These are phyloP conservation scores for Nicotiana tabacum DNA, from an alignment of 257 asterid genomes.

Conservation along the genomic window DNA sequence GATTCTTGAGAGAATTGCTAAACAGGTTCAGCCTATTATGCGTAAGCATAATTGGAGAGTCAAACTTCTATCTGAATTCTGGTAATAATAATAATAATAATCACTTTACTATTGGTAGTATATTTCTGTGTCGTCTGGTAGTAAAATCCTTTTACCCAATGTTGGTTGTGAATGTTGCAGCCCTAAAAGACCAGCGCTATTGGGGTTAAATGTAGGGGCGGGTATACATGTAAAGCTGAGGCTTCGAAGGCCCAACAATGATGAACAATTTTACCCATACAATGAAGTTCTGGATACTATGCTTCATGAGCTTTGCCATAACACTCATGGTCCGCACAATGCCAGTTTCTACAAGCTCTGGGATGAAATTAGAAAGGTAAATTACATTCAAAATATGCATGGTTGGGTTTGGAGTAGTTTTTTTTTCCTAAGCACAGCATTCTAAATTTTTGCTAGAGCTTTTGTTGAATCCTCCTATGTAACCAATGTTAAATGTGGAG, in stretches of 20 bases:
- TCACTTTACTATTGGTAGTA: too few species aligned
- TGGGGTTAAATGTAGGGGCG: slow-evolving; percentile 80
- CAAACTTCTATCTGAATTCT: slow-evolving; percentile 80
- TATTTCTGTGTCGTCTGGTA: too few species aligned
- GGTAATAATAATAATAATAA: slow-evolving; percentile 25
- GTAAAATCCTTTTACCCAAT: not conserved
- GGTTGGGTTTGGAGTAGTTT: too few species aligned
- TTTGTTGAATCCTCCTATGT: not conserved
- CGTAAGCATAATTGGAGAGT: slow-evolving; percentile 89
- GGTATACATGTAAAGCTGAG: slow-evolving; percentile 77
- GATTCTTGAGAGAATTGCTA: slow-evolving; percentile 61
- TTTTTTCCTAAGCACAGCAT: not conserved
- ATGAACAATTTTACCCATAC: slow-evolving; percentile 66
- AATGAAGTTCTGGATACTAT: slow-evolving; percentile 81
- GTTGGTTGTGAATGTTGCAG: slow-evolving; percentile 31
- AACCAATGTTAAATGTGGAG: not conserved
- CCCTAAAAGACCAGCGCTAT: slow-evolving; percentile 46
- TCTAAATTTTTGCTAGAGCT: not conserved
- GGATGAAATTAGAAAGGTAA: slow-evolving; percentile 86
- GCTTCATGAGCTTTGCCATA: slow-evolving; percentile 97
- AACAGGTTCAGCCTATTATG: slow-evolving; percentile 95
- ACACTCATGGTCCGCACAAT: slow-evolving; percentile 80
- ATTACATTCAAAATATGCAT: not conserved
- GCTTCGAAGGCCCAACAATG: slow-evolving; percentile 68
- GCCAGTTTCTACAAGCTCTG: slow-evolving; percentile 86